phyloP scores from a whole-genome alignment of 108 stramenopile genomes.

The Skeletonema marinoi region DNA sequence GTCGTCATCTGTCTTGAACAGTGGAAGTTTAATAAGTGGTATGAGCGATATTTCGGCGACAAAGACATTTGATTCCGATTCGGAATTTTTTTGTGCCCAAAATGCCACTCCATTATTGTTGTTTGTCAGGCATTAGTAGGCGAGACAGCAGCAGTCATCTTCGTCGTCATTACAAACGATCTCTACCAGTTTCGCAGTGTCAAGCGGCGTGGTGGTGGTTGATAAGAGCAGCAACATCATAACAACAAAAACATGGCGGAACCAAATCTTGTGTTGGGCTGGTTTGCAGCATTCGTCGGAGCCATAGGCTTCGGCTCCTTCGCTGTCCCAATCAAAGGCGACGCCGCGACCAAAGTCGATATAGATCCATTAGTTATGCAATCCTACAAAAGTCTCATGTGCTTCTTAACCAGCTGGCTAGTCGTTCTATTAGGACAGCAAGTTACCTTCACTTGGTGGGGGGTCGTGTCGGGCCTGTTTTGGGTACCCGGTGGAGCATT shows the following conservation, averaged over 20 bases:
- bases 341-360: constrained; percentile 36
- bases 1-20: too few species aligned
- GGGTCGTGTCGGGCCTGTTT: constrained; percentile 56
- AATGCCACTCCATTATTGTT: too few species aligned
- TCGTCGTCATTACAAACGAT: too few species aligned
- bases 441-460: constrained; percentile 55
- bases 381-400: constrained; percentile 52
- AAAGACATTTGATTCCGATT: too few species aligned
- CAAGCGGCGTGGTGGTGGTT: too few species aligned
- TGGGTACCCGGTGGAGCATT: constrained; percentile 76
- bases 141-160: too few species aligned
- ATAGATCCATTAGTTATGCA: constrained; percentile 57
- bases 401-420: constrained; percentile 45
- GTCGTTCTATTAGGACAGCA: constrained; percentile 41
- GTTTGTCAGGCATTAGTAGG: too few species aligned
- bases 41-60: too few species aligned
- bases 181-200: too few species aligned
- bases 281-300: constrained; percentile 54
- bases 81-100: too few species aligned
- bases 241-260: background rate
- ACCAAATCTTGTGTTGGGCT: constrained; percentile 36
- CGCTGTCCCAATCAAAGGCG: constrained; percentile 54
- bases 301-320: constrained; percentile 55
- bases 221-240: too few species aligned
- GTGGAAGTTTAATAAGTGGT: too few species aligned